Evolutionary conservation across 2,329 filamentous ascomycete genomes (phyloP).

Genomic region (Fusarium poae): DNA sequence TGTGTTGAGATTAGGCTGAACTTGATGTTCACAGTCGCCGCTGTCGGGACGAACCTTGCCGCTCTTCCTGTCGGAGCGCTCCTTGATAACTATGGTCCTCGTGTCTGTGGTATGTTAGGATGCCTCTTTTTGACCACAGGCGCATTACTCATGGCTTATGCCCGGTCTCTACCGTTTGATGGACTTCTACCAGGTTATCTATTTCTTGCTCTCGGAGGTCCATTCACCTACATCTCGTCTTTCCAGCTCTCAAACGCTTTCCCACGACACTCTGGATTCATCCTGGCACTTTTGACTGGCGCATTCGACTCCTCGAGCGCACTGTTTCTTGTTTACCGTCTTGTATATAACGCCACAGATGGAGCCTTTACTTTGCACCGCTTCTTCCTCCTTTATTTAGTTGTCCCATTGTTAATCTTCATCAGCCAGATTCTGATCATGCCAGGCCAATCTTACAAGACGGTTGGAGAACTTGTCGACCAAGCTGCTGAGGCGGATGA

Average conservation of each 20-base stretch:
- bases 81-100: conserved; percentile 84
- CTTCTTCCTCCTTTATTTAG: conserved; percentile 80
- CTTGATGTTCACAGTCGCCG: conserved; percentile 92
- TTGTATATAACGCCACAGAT: conserved; percentile 72
- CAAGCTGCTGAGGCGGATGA: conserved; percentile 70
- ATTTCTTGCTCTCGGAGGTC: conserved; percentile 81
- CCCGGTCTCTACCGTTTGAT: conserved; percentile 74
- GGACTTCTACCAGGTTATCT: conserved; percentile 80
- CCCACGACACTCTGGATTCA: conserved; percentile 80
- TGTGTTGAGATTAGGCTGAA: conserved; percentile 74
- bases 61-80: conserved; percentile 88
- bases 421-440: conserved; percentile 77
- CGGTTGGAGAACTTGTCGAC: conserved; percentile 83
- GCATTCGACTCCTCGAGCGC: conserved; percentile 88
- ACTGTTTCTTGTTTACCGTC: conserved; percentile 79
- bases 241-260: conserved; percentile 90
- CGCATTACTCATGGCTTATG: conserved; percentile 76
- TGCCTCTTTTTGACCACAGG: conserved; percentile 75
- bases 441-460: conserved; percentile 84
- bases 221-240: conserved; percentile 84
- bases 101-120: conserved; percentile 79
- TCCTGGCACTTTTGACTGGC: conserved; percentile 82
- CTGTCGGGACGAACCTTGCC: conserved; percentile 87
- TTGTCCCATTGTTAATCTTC: conserved; percentile 76
- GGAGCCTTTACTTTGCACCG: conserved; percentile 70